Conservation (phyloP, 2,329 filamentous ascomycete genomes). For the Neoscytalidium dimidiatum region DNA sequence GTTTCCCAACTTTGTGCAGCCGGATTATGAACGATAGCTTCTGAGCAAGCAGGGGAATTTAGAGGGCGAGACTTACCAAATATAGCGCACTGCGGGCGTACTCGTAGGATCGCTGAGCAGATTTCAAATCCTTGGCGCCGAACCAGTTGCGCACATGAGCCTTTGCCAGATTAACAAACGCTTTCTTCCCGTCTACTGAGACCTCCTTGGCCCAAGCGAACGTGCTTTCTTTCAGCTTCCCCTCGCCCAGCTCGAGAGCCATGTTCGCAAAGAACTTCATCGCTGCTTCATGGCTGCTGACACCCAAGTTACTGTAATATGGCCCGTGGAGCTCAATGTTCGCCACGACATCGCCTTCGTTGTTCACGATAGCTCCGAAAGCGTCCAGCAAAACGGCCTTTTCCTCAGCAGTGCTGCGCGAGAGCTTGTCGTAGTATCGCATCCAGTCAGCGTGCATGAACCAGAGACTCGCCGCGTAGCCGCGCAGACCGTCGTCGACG, state of each 20-base stretch:
- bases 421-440: background rate
- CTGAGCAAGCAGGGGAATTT: too few species aligned
- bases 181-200: background rate
- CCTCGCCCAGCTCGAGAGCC: background rate
- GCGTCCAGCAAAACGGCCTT: background rate
- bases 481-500: background rate
- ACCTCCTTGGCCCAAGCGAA: background rate
- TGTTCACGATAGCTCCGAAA: background rate
- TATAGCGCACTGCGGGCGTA: background rate
- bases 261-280: background rate
- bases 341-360: background rate
- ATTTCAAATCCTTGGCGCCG: background rate
- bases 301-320: background rate
- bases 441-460: background rate
- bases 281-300: background rate
- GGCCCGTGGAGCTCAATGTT: background rate
- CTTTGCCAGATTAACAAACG: background rate
- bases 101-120: background rate
- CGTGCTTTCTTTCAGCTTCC: background rate
- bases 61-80: background rate
- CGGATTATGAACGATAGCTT: too few species aligned
- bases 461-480: background rate
- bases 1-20: too few species aligned
- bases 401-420: background rate
- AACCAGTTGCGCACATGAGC: background rate